Conservation (phyloP, 352 stramenopile genomes). For the Globisporangium yorkense region DNA sequence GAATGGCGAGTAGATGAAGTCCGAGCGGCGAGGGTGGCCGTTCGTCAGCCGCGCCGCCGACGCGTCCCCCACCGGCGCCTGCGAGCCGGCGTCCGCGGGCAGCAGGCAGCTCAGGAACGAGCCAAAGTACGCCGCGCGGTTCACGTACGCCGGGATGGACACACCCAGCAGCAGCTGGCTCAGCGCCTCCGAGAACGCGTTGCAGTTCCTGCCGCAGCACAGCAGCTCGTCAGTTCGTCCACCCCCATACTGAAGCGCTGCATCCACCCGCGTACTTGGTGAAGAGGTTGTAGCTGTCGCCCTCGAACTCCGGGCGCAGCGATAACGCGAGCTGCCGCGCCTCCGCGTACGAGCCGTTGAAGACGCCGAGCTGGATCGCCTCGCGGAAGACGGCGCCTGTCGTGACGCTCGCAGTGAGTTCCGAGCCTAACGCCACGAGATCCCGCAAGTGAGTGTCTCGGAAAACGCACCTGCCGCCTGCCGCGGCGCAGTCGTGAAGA, state of each 20-base stretch:
- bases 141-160: slow-evolving; percentile 88
- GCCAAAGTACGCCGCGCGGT: slow-evolving; percentile 91
- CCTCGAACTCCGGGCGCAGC: slow-evolving; percentile 81
- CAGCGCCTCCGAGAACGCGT: slow-evolving; percentile 89
- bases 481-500: slow-evolving; percentile 78
- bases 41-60: slow-evolving; percentile 11
- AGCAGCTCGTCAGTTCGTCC: background rate
- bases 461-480: slow-evolving; percentile 46
- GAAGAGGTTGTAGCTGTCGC: slow-evolving; percentile 89
- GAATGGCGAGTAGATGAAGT: slow-evolving; percentile 54
- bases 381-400: slow-evolving; percentile 86
- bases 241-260: background rate
- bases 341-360: slow-evolving; percentile 81
- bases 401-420: background rate
- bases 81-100: slow-evolving; percentile 37
- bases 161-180: slow-evolving; percentile 76
- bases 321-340: slow-evolving; percentile 79
- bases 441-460: too few relatives aligned
- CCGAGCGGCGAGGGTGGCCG: slow-evolving; percentile 19
- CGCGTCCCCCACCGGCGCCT: slow-evolving; percentile 49
- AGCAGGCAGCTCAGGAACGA: slow-evolving; percentile 85
- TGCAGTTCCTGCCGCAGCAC: slow-evolving; percentile 80
- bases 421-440: too few relatives aligned
- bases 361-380: slow-evolving; percentile 85
- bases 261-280: slow-evolving; percentile 40